Evolutionary conservation across 1,284 basidiomycete genomes (phyloP), one percentile per base, ranked within the genome.

Genomic region (Melampsora allii-populina): DNA sequence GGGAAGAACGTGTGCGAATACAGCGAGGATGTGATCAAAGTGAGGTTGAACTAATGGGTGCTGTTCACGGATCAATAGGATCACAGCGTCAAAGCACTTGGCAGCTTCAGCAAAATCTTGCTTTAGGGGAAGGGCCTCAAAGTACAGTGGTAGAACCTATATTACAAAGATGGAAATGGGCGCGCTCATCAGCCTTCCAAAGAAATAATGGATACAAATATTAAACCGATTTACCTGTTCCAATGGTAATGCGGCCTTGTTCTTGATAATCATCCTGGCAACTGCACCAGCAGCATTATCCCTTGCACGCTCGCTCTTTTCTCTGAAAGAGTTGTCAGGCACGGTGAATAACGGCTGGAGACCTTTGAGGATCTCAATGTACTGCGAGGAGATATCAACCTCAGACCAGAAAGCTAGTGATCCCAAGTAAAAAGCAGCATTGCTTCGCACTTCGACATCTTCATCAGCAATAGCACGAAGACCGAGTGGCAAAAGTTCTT

Each of bases 261-360:
- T 94, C 82, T 91, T 91, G 79, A 88, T 82, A 79, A 98, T 89
- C 83, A 98, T 87, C 36, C 96, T 89, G 4, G 88, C 88, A 69
- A 98, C 89, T 63, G 94, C 92, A 68, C 96, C 96, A 36, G 90
- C 88, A 12, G 96, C 96, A 81, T 99, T 99, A 83, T 99, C 96
- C 76, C 90, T 89, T 21, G 94, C 94, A 79, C 71, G 64, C 58
- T 94, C 94, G 77, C 91, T 83, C 61, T 86, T 85, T 10, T 91
- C 84, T 5, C 87, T 82, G 39, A 87, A 84, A 6, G 88, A 81
- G 75, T 88, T 86, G 10, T 87, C 84, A 2, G 86, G 79, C 64
- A 90, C 86, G 65, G 85, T 83, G 83, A 99, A 98, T 78, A 95
- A 86, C 6, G 91, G 91, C 63, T 87, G 89, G 65, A 98, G 87